Percentiles rank a stretch among this genome's conserved stretches.
These are phyloP conservation scores for Mycena indigotica DNA, from an alignment of 768 basidiomycete species.

Conservation along the genomic window DNA sequence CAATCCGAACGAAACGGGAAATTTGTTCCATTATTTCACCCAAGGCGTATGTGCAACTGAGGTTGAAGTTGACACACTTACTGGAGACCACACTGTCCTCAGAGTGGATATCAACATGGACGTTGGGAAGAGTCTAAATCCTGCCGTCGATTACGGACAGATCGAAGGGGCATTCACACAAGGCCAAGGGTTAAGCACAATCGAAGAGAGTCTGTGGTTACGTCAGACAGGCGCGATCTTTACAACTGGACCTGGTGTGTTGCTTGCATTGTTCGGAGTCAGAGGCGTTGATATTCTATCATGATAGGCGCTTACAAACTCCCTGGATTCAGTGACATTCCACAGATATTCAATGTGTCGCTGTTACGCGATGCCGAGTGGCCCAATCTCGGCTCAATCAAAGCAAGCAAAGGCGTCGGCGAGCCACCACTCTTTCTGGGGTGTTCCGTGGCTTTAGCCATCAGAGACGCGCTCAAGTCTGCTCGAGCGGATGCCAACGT, in stretches of 20 bases:
- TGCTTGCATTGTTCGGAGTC: background rate
- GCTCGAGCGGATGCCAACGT: conserved; percentile 17
- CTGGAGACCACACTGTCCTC: conserved; percentile 23
- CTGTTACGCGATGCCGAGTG: conserved; percentile 24
- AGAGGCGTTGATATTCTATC: background rate
- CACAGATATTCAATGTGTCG: conserved; percentile 23
- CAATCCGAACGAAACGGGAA: conserved; percentile 23
- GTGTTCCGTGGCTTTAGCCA: conserved; percentile 23
- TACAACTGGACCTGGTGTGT: conserved; percentile 21
- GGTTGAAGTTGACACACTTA: conserved; percentile 23
- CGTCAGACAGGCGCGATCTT: conserved; percentile 24
- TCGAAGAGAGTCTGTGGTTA: conserved; percentile 25
- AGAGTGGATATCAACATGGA: conserved; percentile 25
- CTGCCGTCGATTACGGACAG: conserved; percentile 22
- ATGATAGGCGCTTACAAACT: conserved; percentile 21
- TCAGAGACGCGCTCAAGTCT: conserved; percentile 21
- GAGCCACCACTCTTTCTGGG: conserved; percentile 25
- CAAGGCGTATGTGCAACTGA: conserved; percentile 22
- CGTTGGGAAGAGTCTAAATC: conserved; percentile 21
- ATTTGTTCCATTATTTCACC: conserved; percentile 24
- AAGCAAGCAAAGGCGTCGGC: conserved; percentile 23
- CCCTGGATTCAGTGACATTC: conserved; percentile 25
- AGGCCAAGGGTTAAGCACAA: conserved; percentile 21
- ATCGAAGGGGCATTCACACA: conserved; percentile 23
- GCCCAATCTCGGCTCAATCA: conserved; percentile 24